Evolutionary conservation across 23 red algal species (phyloP).

Genomic region (Gracilariopsis chorda): DNA sequence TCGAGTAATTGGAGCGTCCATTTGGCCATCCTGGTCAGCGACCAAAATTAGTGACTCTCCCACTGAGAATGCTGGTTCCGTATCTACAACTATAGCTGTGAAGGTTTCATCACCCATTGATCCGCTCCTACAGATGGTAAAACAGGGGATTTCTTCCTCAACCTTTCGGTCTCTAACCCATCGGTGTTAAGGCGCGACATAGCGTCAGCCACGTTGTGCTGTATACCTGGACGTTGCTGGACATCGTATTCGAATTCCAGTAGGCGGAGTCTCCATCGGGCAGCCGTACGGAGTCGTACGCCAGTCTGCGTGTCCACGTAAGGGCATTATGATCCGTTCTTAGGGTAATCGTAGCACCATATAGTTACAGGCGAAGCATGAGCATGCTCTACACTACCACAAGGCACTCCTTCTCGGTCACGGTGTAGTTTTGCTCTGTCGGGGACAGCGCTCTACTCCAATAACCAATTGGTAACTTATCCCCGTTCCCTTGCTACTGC

Average conservation of each 20-base stretch:
- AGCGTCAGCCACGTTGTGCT: background rate
- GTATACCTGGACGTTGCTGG: background rate
- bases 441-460: background rate
- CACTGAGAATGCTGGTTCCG: too few species aligned
- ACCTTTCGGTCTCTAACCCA: background rate
- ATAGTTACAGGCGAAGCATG: background rate
- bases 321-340: background rate
- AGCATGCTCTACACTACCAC: background rate
- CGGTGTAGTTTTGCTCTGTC: background rate
- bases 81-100: too few species aligned
- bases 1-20: too few species aligned
- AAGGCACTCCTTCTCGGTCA: constrained; percentile 1
- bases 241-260: background rate
- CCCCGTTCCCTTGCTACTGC: background rate
- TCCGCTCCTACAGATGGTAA: too few species aligned
- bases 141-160: too few species aligned
- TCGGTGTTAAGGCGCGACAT: background rate
- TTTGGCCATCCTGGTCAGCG: too few species aligned
- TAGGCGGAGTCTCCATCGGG: background rate
- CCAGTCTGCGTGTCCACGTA: background rate
- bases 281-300: background rate
- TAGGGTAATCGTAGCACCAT: background rate
- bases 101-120: too few species aligned
- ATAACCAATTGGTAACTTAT: constrained; percentile 14
- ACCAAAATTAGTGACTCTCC: too few species aligned